phyloP scores from a whole-genome alignment of 148 eudicot genomes.

The Heliosperma pusillum region DNA sequence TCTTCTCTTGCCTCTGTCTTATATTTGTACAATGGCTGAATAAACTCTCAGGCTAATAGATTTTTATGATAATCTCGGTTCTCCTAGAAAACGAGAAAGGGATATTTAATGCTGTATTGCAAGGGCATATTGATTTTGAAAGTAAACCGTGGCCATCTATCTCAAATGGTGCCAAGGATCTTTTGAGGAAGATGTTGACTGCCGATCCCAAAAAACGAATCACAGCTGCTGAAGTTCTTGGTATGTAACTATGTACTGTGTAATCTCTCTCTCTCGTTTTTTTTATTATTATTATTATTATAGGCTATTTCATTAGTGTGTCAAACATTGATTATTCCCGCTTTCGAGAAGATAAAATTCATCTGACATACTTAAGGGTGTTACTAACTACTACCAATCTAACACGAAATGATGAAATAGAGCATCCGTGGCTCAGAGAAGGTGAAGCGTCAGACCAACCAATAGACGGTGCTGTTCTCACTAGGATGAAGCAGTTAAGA shows the following conservation, averaged over 20 bases:
- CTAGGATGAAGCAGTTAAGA: slow-evolving; percentile 95
- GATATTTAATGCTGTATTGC: slow-evolving; percentile 75
- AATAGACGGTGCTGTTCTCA: slow-evolving; percentile 86
- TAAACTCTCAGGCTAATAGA: slow-evolving; percentile 2
- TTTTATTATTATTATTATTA: too few species aligned
- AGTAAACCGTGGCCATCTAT: slow-evolving; percentile 88
- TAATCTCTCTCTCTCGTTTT: neutral
- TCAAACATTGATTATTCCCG: neutral
- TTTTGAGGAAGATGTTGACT: slow-evolving; percentile 74
- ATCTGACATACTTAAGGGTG: neutral
- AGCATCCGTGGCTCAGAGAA: slow-evolving; percentile 92
- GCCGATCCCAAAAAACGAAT: slow-evolving; percentile 76
- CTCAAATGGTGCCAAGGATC: slow-evolving; percentile 81
- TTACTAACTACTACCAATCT: slow-evolving; percentile 1
- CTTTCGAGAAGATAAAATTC: neutral
- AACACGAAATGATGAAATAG: slow-evolving; percentile 31
- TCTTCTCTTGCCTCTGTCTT: slow-evolving; percentile 2
- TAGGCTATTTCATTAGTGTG: neutral
- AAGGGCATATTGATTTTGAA: slow-evolving; percentile 73
- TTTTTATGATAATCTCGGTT: slow-evolving; percentile 1
- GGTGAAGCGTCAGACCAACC: slow-evolving; percentile 95
- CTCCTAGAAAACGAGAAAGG: slow-evolving; percentile 76
- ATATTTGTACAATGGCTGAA: neutral
- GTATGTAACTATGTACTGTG: too few species aligned
- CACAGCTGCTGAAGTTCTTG: slow-evolving; percentile 86